phyloP scores from a whole-genome alignment of 1,139 yeast genomes.

The Chernovozyma aurita region DNA sequence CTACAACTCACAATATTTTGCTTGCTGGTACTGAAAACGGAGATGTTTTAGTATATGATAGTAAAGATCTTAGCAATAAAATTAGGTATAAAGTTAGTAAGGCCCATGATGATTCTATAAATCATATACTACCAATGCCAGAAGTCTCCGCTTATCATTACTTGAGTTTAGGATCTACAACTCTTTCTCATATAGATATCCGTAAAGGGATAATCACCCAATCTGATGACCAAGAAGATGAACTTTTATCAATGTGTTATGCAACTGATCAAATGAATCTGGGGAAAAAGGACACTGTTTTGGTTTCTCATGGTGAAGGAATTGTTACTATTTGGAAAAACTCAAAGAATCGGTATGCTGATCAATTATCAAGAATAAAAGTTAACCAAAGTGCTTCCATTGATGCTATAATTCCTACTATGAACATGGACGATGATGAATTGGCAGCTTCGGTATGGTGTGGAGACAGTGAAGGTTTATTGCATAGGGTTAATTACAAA shows the following conservation, averaged over 20 bases:
- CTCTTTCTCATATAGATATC: conserved; percentile 73
- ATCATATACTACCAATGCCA: conserved; percentile 64
- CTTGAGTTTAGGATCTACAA: conserved; percentile 78
- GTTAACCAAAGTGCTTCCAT: conserved; percentile 70
- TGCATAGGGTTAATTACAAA: conserved; percentile 64
- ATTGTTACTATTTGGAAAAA: conserved; percentile 89
- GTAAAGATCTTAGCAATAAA: conserved; percentile 37
- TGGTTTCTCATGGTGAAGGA: conserved; percentile 87
- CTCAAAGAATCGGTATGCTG: conserved; percentile 59
- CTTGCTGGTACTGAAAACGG: conserved; percentile 83
- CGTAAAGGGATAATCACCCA: conserved; percentile 62
- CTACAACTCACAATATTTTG: conserved; percentile 60
- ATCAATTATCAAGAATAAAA: conserved; percentile 77
- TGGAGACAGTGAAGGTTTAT: conserved; percentile 80
- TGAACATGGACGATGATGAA: conserved; percentile 60
- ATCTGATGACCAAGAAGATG: conserved; percentile 92
- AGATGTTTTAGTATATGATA: conserved; percentile 56
- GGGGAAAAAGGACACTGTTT: conserved; percentile 56
- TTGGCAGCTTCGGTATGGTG: conserved; percentile 63
- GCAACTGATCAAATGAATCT: conserved; percentile 45
- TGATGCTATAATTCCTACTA: conserved; percentile 72
- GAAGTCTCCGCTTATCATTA: conserved; percentile 76
- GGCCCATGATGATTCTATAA: conserved; percentile 74
- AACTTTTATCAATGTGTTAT: conserved; percentile 69
- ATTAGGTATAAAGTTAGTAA: conserved; percentile 40